Percentiles rank a stretch among this genome's conserved stretches.
Evolutionary conservation across 2,329 filamentous ascomycete species (phyloP).

Genomic region (Alternaria brassicae): DNA sequence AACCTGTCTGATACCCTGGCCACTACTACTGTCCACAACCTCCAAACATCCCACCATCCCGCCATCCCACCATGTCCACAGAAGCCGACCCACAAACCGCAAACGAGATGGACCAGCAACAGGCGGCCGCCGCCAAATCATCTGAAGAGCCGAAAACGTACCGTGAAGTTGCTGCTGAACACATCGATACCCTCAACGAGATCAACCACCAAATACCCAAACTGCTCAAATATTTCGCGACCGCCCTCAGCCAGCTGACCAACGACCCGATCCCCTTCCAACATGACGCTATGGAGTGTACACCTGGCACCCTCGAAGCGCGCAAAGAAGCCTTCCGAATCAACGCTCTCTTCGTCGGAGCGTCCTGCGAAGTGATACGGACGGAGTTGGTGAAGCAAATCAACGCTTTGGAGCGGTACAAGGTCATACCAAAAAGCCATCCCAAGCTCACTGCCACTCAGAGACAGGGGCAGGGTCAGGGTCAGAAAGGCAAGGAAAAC

Average conservation of each 20-base stretch:
- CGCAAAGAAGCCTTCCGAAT: slow-evolving; percentile 47
- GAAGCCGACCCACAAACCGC: slow-evolving; percentile 10
- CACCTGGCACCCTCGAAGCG: slow-evolving; percentile 50
- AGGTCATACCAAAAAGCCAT: slow-evolving; percentile 42
- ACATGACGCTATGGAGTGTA: slow-evolving; percentile 44
- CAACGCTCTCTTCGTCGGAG: slow-evolving; percentile 74
- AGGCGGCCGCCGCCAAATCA: slow-evolving; percentile 1
- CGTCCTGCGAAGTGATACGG: slow-evolving; percentile 65
- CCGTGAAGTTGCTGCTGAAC: slow-evolving; percentile 39
- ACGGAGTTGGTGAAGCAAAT: slow-evolving; percentile 39
- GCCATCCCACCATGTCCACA: slow-evolving; percentile 26
- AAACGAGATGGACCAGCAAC: slow-evolving; percentile 9
- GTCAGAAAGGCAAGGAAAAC: slow-evolving; percentile 15
- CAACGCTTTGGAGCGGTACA: slow-evolving; percentile 38
- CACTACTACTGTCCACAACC: background rate
- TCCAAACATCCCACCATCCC: slow-evolving; percentile 19
- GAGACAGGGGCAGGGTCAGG: slow-evolving; percentile 5
- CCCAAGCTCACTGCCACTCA: slow-evolving; percentile 23
- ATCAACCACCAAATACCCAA: slow-evolving; percentile 40
- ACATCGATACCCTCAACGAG: slow-evolving; percentile 43
- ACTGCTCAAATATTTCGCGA: slow-evolving; percentile 79
- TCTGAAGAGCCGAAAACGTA: slow-evolving; percentile 33
- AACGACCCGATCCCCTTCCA: slow-evolving; percentile 57
- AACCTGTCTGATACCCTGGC: background rate
- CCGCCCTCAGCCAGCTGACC: slow-evolving; percentile 71